Base-by-base conservation (phyloP, 352 stramenopile genomes). In the Plasmopara muralis region DNA sequence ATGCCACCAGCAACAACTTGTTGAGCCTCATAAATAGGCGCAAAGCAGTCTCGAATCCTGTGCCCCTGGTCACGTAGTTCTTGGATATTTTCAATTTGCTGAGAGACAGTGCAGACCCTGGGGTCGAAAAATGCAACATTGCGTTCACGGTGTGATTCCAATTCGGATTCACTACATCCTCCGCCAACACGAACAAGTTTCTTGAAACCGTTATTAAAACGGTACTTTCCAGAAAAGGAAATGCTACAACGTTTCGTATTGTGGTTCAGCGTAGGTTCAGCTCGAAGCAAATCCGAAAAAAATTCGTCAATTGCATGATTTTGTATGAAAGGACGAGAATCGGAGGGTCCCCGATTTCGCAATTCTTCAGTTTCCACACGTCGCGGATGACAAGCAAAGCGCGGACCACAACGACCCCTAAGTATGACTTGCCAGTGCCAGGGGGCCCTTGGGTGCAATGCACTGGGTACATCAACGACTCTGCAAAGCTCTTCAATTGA, bases 241-340 rank as follows among this genome's bases (percentile, higher is more conserved):
- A n/a, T n/a, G 1, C 13, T 9, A 30, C 33, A 59, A 5, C 7
- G 16, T 43, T 2, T 54, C 29, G 50, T 33, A 3, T 12, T 46
- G 37, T 81, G 57, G 2, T 64, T 45, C 30, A 83, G 47, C 2
- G 60, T 59, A 29, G 60, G 57, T 33, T 88, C 74, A 0, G 70
- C 67, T 31, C 74, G 77, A 5, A 93, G 54, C 25, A 95, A 62
- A 44, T 95, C 85, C 16, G 82, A 34, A 20, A 93, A 37, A 55
- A 95, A 93, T 41, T 93, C 83, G 55, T 95, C 85, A 34, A 89
- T 89, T 20, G 83, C 83, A 54, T 95, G 83, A 55, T 94, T 95
- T 93, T 94, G 70, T 95, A 95, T 20, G 74, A 90, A 6, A 95
- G 53, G 14, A 93, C 77, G 20, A 95, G 57, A 39, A 93, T 93